A percentile compares a stretch with the other conserved stretches of the same genome.
phyloP scores from a whole-genome alignment of 768 basidiomycete genomes.

The Mycena rebaudengoi region DNA sequence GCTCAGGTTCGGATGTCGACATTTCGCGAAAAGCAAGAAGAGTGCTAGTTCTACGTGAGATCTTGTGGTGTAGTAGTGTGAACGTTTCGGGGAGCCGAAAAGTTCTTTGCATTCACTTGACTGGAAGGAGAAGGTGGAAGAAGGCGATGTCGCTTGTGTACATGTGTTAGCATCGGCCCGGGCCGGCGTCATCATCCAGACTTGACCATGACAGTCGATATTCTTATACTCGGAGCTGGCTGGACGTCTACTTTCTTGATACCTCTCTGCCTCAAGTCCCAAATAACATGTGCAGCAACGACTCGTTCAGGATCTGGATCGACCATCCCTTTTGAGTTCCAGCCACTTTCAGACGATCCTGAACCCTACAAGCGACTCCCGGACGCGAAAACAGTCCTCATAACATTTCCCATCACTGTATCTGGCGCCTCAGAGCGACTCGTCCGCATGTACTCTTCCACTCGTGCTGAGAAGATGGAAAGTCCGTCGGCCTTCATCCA shows the following conservation, averaged over 20 bases:
- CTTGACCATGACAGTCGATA: slow-evolving; percentile 49
- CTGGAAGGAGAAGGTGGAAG: too few relatives aligned
- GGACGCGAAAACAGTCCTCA: slow-evolving; percentile 60
- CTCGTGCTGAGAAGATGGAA: slow-evolving; percentile 32
- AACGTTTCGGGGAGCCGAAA: not conserved
- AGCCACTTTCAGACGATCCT: slow-evolving; percentile 55
- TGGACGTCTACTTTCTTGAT: slow-evolving; percentile 72
- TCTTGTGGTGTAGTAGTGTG: too few relatives aligned
- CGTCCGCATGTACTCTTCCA: slow-evolving; percentile 53
- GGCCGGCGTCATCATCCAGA: too few relatives aligned
- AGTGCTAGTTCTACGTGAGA: too few relatives aligned
- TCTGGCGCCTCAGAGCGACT: slow-evolving; percentile 56
- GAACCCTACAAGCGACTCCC: slow-evolving; percentile 58
- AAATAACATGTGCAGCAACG: slow-evolving; percentile 58
- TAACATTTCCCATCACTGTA: slow-evolving; percentile 63
- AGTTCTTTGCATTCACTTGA: not conserved
- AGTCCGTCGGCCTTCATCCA: slow-evolving; percentile 58
- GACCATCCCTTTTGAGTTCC: slow-evolving; percentile 65
- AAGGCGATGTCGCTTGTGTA: too few relatives aligned
- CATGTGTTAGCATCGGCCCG: too few relatives aligned
- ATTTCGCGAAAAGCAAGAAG: not conserved
- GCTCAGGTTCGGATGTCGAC: not conserved
- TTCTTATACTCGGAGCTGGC: slow-evolving; percentile 72
- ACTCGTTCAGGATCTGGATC: slow-evolving; percentile 58
- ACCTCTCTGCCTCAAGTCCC: slow-evolving; percentile 53